phyloP scores from a whole-genome alignment of 1,284 basidiomycete genomes.

The Cutaneotrichosporon sp. region DNA sequence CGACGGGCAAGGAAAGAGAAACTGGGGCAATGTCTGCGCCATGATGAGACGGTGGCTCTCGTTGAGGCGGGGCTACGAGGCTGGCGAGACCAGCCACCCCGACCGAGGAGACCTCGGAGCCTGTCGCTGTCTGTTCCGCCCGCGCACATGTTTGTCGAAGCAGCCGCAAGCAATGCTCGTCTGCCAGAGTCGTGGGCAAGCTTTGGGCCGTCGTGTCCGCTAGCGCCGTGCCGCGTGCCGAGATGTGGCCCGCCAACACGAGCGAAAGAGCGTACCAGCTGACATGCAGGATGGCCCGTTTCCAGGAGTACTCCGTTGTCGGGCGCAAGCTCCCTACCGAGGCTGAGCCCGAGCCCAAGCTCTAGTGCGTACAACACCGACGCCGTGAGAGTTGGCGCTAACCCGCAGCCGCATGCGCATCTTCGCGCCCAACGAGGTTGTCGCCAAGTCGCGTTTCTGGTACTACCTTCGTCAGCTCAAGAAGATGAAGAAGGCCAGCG shows the following conservation, averaged over 20 bases:
- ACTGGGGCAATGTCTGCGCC: conserved; percentile 45
- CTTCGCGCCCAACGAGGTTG: conserved; percentile 95
- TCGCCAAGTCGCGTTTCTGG: conserved; percentile 99
- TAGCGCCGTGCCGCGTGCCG: no score
- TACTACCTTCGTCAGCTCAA: conserved; percentile 98
- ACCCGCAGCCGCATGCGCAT: conserved; percentile 80
- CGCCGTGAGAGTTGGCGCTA: not conserved
- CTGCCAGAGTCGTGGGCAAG: not conserved
- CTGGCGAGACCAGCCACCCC: conserved; percentile 7
- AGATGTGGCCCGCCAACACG: not conserved
- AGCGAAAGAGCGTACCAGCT: not conserved
- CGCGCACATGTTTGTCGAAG: not conserved
- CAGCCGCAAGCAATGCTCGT: not conserved
- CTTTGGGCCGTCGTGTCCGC: no score
- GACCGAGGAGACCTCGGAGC: conserved; percentile 32
- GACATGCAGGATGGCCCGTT: conserved; percentile 49
- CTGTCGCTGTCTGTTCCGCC: not conserved
- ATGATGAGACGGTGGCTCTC: conserved; percentile 16
- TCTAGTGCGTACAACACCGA: conserved; percentile 24
- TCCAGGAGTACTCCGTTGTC: conserved; percentile 90
- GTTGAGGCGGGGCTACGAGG: conserved; percentile 13
- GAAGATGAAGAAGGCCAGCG: conserved; percentile 99
- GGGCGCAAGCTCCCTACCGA: conserved; percentile 96
- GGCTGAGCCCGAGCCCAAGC: conserved; percentile 82
- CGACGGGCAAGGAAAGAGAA: conserved; percentile 37